phyloP scores from a whole-genome alignment of 768 basidiomycete genomes.

The Lactarius evosmus region DNA sequence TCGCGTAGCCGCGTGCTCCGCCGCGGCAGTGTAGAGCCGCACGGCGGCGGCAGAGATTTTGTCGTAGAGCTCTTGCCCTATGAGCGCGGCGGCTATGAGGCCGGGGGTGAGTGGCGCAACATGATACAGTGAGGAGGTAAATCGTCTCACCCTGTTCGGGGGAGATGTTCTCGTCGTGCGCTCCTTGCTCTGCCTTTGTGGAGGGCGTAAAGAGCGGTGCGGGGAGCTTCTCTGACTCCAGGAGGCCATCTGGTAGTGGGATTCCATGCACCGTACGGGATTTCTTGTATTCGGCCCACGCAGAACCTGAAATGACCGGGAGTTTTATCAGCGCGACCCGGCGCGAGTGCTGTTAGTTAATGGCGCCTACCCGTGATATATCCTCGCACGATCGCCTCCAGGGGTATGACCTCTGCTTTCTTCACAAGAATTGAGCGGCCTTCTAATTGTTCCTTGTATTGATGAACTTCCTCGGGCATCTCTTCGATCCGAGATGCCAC shows the following conservation, averaged over 20 bases:
- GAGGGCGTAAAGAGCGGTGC: conserved; percentile 92
- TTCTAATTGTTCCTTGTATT: conserved; percentile 72
- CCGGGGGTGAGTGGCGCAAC: neutral
- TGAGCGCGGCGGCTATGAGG: conserved; percentile 53
- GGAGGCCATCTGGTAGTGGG: conserved; percentile 63
- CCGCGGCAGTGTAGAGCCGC: conserved; percentile 68
- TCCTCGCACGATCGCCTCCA: conserved; percentile 95
- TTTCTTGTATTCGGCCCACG: conserved; percentile 92
- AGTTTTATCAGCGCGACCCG: neutral
- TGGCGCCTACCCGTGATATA: conserved; percentile 81
- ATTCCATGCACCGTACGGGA: conserved; percentile 87
- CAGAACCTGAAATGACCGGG: conserved; percentile 65
- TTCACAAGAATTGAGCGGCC: conserved; percentile 89
- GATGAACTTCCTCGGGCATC: conserved; percentile 77
- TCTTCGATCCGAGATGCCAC: conserved; percentile 70
- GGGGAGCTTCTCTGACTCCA: conserved; percentile 82
- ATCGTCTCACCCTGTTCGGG: conserved; percentile 75
- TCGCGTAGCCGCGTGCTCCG: conserved; percentile 63
- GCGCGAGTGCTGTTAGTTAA: neutral
- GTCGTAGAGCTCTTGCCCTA: conserved; percentile 63
- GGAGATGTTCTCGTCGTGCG: conserved; percentile 98
- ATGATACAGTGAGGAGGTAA: conserved; percentile 4
- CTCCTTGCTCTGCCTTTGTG: conserved; percentile 92
- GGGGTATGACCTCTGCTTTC: conserved; percentile 82
- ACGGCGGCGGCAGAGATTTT: conserved; percentile 59